phyloP scores from a whole-genome alignment of 2,329 filamentous ascomycete species.

The Stagonosporopsis tanaceti region DNA sequence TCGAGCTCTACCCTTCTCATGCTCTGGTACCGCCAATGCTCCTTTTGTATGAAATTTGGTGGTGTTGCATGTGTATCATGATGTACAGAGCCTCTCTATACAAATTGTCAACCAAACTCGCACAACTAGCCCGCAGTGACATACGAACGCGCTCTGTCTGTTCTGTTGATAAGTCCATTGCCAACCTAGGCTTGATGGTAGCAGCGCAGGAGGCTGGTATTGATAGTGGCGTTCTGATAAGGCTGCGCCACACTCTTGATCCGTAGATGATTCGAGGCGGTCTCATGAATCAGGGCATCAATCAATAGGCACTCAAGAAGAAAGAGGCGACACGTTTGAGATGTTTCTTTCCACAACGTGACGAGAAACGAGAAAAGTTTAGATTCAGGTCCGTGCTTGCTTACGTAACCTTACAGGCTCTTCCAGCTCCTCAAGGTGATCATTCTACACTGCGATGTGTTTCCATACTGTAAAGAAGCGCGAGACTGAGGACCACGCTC shows the following conservation, averaged over 20 bases:
- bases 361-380: background rate
- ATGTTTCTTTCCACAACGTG: background rate
- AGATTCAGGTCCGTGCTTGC: too few species aligned
- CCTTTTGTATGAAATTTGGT: conserved; percentile 46
- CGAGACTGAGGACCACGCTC: too few species aligned
- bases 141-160: conserved; percentile 44
- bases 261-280: background rate
- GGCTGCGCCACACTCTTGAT: conserved; percentile 3
- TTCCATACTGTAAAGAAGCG: too few species aligned
- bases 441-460: too few species aligned
- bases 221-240: background rate
- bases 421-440: too few species aligned
- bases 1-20: conserved; percentile 62
- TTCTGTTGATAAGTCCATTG: conserved; percentile 38
- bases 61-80: conserved; percentile 49
- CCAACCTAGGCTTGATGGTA: conserved; percentile 2
- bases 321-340: background rate
- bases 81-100: conserved; percentile 38
- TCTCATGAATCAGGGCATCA: background rate
- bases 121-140: conserved; percentile 27
- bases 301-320: background rate
- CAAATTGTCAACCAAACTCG: conserved; percentile 33
- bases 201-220: background rate
- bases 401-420: background rate
- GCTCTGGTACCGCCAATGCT: conserved; percentile 64